Base-by-base conservation (phyloP, 441 rosid species). In the Theobroma grandiflorum region DNA sequence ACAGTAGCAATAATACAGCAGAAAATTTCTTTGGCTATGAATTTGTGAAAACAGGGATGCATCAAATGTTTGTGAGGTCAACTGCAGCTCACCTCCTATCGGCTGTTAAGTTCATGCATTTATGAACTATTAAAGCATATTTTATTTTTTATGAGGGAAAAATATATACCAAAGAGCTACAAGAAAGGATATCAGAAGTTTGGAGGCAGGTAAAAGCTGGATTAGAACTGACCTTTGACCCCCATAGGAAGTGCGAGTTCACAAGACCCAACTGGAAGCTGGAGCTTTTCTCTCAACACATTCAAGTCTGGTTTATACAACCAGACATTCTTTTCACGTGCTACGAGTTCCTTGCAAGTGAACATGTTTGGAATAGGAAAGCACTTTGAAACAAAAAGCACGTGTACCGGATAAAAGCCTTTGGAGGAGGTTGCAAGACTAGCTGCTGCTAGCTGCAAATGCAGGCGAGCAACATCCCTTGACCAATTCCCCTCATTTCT, bases 221-320 rank as follows among this genome's bases (percentile, higher is more conserved):
- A 6, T 20, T n/a, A 31, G n/a, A 37, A 68, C 85, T 80, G n/a
- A 93, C 98, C 98, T 88, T 78, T 87, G 58, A 87, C 89, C 43
- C 83, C 81, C n/a, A 91, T 81, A 70, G 99, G 94, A 82, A 95
- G 95, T 31, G 98, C 90, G 73, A 95, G 97, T 82, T 95, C 98
- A 78, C 98, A 95, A 61, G 99, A 94, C 12, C 98, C 99, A 65
- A 89, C 66, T 3, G 98, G 96, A 47, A 93, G 93, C 82, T 91
- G 94, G 65, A 95, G 85, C 84, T 93, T 95, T 63, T 91, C 89
- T 77, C 95, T 86, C 81, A 94, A 45, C 75, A 85, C 89, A 87
- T 84, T 85, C 77, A 88, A 79, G 77, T 91, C 87, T 33, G 98
- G 95, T 78, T 83, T 91, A 79, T 91, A 94, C 20, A 94, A 79